These are phyloP conservation scores for Termitomyces heimii DNA, from an alignment of 768 basidiomycete species.

Conservation along the genomic window DNA sequence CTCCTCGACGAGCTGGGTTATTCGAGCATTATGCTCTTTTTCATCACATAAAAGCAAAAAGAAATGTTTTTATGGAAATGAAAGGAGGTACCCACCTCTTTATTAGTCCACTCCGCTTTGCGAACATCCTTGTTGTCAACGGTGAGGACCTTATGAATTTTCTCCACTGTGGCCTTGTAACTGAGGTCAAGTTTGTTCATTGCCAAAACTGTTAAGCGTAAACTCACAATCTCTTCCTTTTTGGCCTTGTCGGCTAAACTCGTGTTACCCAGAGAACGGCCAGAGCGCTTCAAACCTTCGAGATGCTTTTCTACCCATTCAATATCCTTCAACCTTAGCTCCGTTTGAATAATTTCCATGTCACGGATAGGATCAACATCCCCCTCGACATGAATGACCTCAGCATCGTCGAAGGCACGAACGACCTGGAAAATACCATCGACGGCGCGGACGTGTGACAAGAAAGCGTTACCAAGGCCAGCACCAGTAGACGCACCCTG, in stretches of 20 bases:
- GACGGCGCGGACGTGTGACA: conserved; percentile 96
- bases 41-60: conserved; percentile 38
- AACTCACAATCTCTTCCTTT: conserved; percentile 89
- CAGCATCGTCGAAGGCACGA: conserved; percentile 98
- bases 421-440: conserved; percentile 99
- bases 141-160: conserved; percentile 71
- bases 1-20: conserved; percentile 96
- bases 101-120: conserved; percentile 91
- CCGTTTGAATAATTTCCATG: conserved; percentile 96
- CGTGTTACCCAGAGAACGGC: conserved; percentile 63
- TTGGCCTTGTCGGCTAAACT: conserved; percentile 90
- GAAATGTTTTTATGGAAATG: neutral
- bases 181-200: neutral
- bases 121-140: conserved; percentile 86
- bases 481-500: conserved; percentile 97
- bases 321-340: conserved; percentile 93
- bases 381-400: conserved; percentile 98
- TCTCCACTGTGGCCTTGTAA: conserved; percentile 76
- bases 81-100: conserved; percentile 65
- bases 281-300: conserved; percentile 69
- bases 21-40: conserved; percentile 75
- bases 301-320: conserved; percentile 96
- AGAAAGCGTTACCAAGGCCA: conserved; percentile 94
- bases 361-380: conserved; percentile 94
- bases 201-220: neutral